Percentiles rank a stretch among this genome's conserved stretches.
These are phyloP conservation scores for Turnera subulata DNA, from an alignment of 345 rosid species.

Conservation along the genomic window DNA sequence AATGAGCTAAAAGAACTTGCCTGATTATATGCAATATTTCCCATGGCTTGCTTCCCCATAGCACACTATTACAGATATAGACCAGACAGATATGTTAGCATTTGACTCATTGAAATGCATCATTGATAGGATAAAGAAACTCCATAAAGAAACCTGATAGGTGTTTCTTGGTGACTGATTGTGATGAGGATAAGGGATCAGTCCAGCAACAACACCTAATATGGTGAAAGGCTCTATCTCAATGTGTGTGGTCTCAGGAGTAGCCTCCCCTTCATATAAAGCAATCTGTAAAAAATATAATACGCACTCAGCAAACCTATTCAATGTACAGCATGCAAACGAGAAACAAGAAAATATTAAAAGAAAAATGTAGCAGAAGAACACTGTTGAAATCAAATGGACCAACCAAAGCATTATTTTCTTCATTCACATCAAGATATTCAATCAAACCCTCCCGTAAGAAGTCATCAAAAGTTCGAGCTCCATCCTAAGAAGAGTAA, in stretches of 20 bases:
- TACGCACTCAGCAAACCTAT: neutral
- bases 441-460: conserved; percentile 87
- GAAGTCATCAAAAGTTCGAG: conserved; percentile 81
- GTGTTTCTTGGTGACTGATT: conserved; percentile 98
- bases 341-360: neutral
- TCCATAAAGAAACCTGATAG: conserved; percentile 58
- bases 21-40: conserved; percentile 93
- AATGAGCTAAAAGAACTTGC: conserved; percentile 33
- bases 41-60: conserved; percentile 99
- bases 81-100: neutral
- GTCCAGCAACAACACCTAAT: conserved; percentile 92
- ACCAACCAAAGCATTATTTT: conserved; percentile 89
- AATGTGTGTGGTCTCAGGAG: conserved; percentile 75
- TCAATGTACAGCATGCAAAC: neutral
- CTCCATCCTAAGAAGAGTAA: conserved; percentile 59
- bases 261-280: conserved; percentile 75
- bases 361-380: neutral
- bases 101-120: neutral
- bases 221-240: conserved; percentile 97
- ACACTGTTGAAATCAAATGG: neutral
- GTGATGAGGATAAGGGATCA: conserved; percentile 96
- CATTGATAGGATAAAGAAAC: conserved; percentile 9
- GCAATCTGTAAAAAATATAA: conserved; percentile 61
- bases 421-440: conserved; percentile 97
- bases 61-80: conserved; percentile 61